Base-by-base conservation (phyloP, 176 grass and related monocot genomes). In the Carex cristatella region DNA sequence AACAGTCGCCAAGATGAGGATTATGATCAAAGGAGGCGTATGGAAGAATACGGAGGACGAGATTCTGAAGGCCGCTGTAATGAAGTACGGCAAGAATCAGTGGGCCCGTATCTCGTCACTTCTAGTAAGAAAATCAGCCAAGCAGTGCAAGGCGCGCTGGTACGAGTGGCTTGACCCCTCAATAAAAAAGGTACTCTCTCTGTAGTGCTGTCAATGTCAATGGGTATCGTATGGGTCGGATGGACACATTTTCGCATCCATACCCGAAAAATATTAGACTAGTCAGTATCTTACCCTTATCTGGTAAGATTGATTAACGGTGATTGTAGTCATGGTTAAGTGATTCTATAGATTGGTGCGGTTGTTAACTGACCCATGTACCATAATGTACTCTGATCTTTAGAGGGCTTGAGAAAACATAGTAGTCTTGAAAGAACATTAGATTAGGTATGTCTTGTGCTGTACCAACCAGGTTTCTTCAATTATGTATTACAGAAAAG, bases 21-120 rank as follows among this genome's bases (percentile, higher is more conserved):
- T 90, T 74, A 90, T 90, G 89, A 90, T 90, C 56, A 90, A 90
- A 64, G 89, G 89, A 70, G 89, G 89, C 28, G 89, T 90, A 51
- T 90, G 89, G 89, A 90, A 90, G 89, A 90, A 90, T 86, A 90
- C 89, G 40, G 89, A 90, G 65, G 89, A 90, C 80, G 89, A 90
- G 82, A 90, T 90, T 55, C 89, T 90, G 56, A 90, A 90, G 66
- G 89, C 89, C 16, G 89, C 89, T 19, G 89, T 90, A 58, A 90
- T 90, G 89, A 90, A 90, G 48, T 90, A 90, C 62, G 89, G 89
- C 35, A 90, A 90, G 81, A 90, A 90, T n/a, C 89, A 90, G 73
- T 90, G 89, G 89, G 85, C 89, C 51, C 85, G 89, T 7, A 90
- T 90, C 62, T 90, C 89, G 4, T 90, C 89, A 10, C 81, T 90